phyloP scores from a whole-genome alignment of 163 green algal genomes.

The Scenedesmus sp. region DNA sequence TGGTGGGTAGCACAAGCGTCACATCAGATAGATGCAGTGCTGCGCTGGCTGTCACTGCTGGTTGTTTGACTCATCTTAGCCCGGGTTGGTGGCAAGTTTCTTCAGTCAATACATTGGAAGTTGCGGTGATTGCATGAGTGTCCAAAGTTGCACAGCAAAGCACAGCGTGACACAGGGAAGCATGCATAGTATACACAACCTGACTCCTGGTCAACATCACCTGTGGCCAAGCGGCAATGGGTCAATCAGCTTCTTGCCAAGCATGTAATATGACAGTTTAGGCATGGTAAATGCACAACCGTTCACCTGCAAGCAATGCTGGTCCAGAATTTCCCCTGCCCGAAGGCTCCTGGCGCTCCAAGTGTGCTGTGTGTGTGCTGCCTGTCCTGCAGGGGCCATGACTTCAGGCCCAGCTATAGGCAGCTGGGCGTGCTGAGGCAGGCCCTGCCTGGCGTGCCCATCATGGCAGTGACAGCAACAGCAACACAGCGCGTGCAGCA shows the following conservation, averaged over 20 bases:
- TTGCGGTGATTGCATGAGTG: too few relatives aligned
- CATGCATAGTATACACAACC: not conserved
- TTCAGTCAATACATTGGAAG: too few relatives aligned
- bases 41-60: not conserved
- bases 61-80: too few relatives aligned
- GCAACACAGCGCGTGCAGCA: conserved; percentile 74
- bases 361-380: not conserved
- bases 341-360: not conserved
- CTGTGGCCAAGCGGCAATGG: too few relatives aligned
- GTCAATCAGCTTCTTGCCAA: too few relatives aligned
- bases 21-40: not conserved
- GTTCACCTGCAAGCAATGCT: too few relatives aligned
- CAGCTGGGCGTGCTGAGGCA: conserved; percentile 70
- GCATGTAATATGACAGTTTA: too few relatives aligned
- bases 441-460: conserved; percentile 70
- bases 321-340: not conserved
- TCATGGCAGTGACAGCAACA: conserved; percentile 87
- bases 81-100: too few relatives aligned
- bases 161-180: not conserved
- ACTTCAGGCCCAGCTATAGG: conserved; percentile 79
- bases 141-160: not conserved
- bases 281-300: too few relatives aligned
- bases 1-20: conserved; percentile 1
- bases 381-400: conserved; percentile 66
- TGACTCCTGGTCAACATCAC: too few relatives aligned